Conservation (phyloP, 371 early-diverging fungal species). For the Rhizopus sp. region DNA sequence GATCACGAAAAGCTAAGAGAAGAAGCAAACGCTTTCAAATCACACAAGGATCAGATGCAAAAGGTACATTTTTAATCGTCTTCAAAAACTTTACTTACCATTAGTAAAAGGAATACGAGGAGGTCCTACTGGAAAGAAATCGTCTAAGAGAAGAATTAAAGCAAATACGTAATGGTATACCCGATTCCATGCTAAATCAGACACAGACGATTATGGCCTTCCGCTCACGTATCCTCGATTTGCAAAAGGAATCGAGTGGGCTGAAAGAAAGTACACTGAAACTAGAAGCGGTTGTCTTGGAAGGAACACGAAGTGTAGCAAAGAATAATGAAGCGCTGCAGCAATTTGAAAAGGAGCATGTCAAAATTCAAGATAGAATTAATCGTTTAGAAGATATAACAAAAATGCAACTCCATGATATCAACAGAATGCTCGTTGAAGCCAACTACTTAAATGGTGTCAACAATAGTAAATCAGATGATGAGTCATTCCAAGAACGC, state of each 20-base stretch:
- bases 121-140: slow-evolving; percentile 61
- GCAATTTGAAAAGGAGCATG: slow-evolving; percentile 53
- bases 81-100: not conserved
- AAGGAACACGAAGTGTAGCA: slow-evolving; percentile 41
- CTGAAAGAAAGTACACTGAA: slow-evolving; percentile 37
- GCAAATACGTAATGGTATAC: slow-evolving; percentile 59
- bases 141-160: slow-evolving; percentile 66
- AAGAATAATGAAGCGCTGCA: slow-evolving; percentile 34
- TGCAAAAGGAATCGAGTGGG: slow-evolving; percentile 44
- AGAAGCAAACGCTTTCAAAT: slow-evolving; percentile 55
- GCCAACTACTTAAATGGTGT: slow-evolving; percentile 55
- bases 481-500: slow-evolving; percentile 32
- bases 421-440: slow-evolving; percentile 70
- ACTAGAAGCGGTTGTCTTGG: slow-evolving; percentile 34
- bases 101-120: slow-evolving; percentile 53
- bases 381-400: slow-evolving; percentile 64
- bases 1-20: slow-evolving; percentile 21
- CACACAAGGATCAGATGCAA: slow-evolving; percentile 65
- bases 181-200: slow-evolving; percentile 47
- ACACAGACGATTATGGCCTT: slow-evolving; percentile 54
- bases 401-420: slow-evolving; percentile 64
- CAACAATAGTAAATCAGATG: slow-evolving; percentile 27
- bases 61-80: slow-evolving; percentile 28
- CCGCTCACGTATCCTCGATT: slow-evolving; percentile 47
- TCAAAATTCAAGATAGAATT: slow-evolving; percentile 63